Percentiles rank a stretch among this genome's conserved stretches.
phyloP scores from a whole-genome alignment of 768 basidiomycete genomes.

The Amanita rubescens region DNA sequence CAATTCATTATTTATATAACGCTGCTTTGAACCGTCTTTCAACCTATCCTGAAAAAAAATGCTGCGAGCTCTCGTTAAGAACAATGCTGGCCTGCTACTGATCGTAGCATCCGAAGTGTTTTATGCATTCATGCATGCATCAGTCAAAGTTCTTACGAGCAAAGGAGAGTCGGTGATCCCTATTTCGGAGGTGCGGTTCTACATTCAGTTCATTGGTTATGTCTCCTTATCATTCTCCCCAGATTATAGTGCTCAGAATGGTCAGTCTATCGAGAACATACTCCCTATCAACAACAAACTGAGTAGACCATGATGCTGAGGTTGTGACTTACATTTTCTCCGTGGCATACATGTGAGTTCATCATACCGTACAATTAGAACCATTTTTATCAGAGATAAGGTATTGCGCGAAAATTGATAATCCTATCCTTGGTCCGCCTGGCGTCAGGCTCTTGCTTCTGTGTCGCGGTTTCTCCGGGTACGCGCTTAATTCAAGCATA shows the following conservation, averaged over 20 bases:
- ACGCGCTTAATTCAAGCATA: not conserved
- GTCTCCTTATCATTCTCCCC: constrained; percentile 18
- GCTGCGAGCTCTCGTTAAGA: not conserved
- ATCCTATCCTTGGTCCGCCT: constrained; percentile 65
- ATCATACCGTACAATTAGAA: fast-evolving
- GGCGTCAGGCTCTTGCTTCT: constrained; percentile 52
- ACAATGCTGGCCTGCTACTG: not conserved
- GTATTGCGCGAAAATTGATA: constrained; percentile 30
- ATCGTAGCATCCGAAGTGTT: not conserved
- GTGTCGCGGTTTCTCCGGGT: constrained; percentile 59
- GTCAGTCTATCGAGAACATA: not conserved
- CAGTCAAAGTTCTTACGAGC: not conserved
- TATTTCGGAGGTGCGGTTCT: not conserved
- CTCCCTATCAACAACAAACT: not conserved
- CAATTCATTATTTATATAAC: no score
- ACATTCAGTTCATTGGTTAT: not conserved
- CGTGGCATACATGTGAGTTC: constrained; percentile 3
- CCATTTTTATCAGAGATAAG: constrained; percentile 11
- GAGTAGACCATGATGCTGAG: not conserved
- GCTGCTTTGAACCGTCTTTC: no score
- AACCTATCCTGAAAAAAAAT: no score
- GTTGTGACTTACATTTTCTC: constrained; percentile 1
- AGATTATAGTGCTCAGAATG: not conserved
- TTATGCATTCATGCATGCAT: not conserved
- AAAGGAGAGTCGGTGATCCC: not conserved